These are phyloP conservation scores for Salmacisia buchloeana DNA, from an alignment of 1,284 basidiomycete genomes.

Conservation along the genomic window DNA sequence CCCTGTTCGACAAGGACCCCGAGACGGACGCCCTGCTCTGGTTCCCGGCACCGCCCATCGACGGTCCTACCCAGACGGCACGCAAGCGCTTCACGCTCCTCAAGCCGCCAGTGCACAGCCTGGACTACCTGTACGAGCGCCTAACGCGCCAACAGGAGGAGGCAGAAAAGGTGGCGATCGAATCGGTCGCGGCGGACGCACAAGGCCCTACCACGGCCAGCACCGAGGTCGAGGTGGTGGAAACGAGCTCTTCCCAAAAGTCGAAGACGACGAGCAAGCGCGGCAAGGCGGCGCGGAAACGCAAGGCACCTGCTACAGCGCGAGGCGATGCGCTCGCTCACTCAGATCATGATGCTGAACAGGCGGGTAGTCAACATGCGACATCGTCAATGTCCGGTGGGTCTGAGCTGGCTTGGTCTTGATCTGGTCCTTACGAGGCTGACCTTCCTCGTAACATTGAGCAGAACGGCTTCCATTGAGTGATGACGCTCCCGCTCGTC, in stretches of 20 bases:
- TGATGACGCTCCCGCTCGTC: no score
- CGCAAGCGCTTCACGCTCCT: not conserved
- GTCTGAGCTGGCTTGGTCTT: no score
- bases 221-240: not conserved
- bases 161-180: not conserved
- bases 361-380: not conserved
- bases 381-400: not conserved
- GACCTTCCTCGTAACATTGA: no score
- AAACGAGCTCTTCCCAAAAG: not conserved
- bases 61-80: not conserved
- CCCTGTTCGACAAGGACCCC: conserved; percentile 4
- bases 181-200: no score
- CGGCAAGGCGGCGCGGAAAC: not conserved
- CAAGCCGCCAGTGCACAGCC: not conserved
- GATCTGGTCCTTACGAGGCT: no score
- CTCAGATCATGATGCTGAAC: not conserved
- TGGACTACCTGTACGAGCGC: conserved; percentile 5
- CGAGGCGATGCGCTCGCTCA: not conserved
- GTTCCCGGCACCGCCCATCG: not conserved
- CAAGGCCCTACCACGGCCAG: not conserved
- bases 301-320: not conserved
- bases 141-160: not conserved
- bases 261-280: not conserved
- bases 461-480: no score
- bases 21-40: not conserved